Conservation (phyloP, 2,329 filamentous ascomycete species). For the Colletotrichum cereale region DNA sequence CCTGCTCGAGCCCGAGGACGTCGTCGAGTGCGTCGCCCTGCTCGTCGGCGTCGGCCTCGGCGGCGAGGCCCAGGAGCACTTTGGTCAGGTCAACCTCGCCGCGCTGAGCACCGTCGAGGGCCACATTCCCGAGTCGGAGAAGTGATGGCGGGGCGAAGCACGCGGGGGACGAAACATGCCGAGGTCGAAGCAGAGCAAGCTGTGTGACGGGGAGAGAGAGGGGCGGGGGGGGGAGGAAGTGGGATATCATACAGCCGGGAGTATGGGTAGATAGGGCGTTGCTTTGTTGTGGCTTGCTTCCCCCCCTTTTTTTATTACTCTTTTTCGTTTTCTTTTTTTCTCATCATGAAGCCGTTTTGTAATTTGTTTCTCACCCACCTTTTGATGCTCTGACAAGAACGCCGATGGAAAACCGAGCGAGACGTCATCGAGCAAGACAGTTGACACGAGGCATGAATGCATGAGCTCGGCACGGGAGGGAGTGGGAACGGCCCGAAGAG, state of each 20-base stretch:
- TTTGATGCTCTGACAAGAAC: neutral
- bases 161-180: no score
- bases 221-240: neutral
- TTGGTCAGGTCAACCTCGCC: slow-evolving; percentile 68
- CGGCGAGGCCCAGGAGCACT: slow-evolving; percentile 53
- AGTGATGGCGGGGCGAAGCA: slow-evolving; percentile 1
- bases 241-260: slow-evolving; percentile 34
- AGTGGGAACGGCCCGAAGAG: slow-evolving; percentile 35
- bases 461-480: slow-evolving; percentile 29
- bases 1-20: slow-evolving; percentile 87
- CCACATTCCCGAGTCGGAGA: slow-evolving; percentile 55
- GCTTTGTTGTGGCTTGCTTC: slow-evolving; percentile 6
- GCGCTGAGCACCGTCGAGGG: slow-evolving; percentile 67
- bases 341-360: neutral
- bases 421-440: slow-evolving; percentile 19
- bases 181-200: neutral
- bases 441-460: slow-evolving; percentile 37
- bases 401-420: slow-evolving; percentile 28
- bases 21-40: slow-evolving; percentile 77
- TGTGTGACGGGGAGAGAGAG: slow-evolving; percentile 4
- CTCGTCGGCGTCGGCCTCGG: slow-evolving; percentile 62
- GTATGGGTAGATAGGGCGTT: slow-evolving; percentile 33
- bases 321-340: neutral
- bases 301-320: neutral
- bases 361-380: neutral